phyloP scores from a whole-genome alignment of 2,329 filamentous ascomycete genomes.

The Colletotrichum phormii region DNA sequence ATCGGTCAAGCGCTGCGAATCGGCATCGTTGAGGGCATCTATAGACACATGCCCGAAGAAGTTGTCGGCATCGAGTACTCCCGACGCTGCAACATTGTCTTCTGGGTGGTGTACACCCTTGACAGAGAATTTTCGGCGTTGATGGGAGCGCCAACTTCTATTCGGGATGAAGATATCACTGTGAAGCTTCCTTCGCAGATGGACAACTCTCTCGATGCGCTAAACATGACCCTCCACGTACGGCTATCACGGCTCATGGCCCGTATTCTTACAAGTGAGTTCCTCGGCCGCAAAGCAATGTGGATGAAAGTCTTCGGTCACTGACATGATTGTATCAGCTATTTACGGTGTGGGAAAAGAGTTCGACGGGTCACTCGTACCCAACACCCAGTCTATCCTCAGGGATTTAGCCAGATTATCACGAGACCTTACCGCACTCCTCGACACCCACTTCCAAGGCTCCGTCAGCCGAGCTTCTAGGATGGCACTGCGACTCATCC shows the following conservation, averaged over 20 bases:
- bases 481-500: conserved; percentile 36
- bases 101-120: conserved; percentile 37
- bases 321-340: conserved; percentile 1
- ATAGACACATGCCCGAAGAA: conserved; percentile 35
- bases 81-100: conserved; percentile 36
- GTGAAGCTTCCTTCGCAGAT: conserved; percentile 34
- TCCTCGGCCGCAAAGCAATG: not conserved
- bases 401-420: conserved; percentile 33
- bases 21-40: conserved; percentile 45
- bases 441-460: conserved; percentile 35
- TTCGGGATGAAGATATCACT: conserved; percentile 37
- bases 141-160: conserved; percentile 36
- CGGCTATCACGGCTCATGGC: conserved; percentile 36
- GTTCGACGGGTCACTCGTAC: conserved; percentile 35
- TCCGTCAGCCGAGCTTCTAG: conserved; percentile 35
- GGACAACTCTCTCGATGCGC: conserved; percentile 29
- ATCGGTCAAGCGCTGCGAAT: conserved; percentile 48
- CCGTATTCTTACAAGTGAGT: conserved; percentile 33
- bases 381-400: conserved; percentile 35
- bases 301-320: accelerated
- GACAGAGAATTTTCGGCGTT: conserved; percentile 35
- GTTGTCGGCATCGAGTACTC: conserved; percentile 35
- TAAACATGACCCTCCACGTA: conserved; percentile 37
- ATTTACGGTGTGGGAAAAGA: conserved; percentile 36
- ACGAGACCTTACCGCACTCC: conserved; percentile 30